Conservation (phyloP, 768 basidiomycete genomes). For the Tricholomella constricta region DNA sequence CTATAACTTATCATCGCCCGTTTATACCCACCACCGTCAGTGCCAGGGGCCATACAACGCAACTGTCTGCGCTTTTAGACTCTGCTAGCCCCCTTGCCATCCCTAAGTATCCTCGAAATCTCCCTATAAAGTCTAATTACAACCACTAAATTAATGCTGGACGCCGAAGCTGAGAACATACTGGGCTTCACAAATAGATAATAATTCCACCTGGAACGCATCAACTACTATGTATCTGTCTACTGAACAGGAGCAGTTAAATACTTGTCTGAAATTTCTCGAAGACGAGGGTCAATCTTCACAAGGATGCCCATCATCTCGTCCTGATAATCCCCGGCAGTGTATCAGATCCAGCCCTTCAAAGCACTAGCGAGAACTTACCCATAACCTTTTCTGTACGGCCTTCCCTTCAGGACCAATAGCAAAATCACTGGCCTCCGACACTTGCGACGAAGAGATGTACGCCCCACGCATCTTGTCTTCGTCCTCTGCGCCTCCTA, state of each 20-base stretch:
- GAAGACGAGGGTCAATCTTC: conserved; percentile 13
- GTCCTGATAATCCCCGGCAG: not conserved
- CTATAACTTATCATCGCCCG: too few relatives aligned
- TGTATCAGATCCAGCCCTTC: not conserved
- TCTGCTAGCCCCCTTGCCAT: too few relatives aligned
- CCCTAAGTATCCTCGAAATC: too few relatives aligned
- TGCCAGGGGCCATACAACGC: too few relatives aligned
- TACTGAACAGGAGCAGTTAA: not conserved
- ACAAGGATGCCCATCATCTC: conserved; percentile 15
- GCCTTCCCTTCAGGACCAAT: conserved; percentile 4
- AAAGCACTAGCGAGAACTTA: not conserved
- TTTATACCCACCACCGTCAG: too few relatives aligned
- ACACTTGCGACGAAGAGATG: conserved; percentile 8
- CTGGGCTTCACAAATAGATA: too few relatives aligned
- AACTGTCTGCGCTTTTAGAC: too few relatives aligned
- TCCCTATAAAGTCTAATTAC: too few relatives aligned
- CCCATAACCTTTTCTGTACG: conserved; percentile 18
- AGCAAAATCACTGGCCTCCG: conserved; percentile 16
- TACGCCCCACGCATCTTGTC: conserved; percentile 17
- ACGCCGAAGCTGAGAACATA: too few relatives aligned
- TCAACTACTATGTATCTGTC: too few relatives aligned
- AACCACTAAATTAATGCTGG: too few relatives aligned
- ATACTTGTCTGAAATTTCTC: conserved; percentile 6
- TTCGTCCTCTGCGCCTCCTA: conserved; percentile 10
- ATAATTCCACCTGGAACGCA: too few relatives aligned